Conservation (phyloP, 192 early-diverging fungal species). For the Geranomyces michiganensis region DNA sequence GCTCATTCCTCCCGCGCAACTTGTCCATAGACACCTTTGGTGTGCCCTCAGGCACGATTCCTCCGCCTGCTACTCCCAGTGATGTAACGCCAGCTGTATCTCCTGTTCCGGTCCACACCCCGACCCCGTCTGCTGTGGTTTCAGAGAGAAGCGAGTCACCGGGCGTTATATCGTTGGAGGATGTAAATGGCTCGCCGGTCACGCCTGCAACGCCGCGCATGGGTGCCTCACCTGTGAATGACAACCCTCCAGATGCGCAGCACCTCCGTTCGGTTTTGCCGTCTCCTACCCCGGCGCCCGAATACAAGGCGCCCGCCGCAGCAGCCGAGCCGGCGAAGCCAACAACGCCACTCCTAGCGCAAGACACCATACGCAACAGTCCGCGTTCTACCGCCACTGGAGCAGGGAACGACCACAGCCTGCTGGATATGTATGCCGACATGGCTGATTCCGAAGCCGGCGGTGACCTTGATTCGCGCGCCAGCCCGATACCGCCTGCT, state of each 20-base stretch:
- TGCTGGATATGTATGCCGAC: slow-evolving; percentile 1
- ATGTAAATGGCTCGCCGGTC: too few relatives aligned
- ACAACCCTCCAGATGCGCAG: too few relatives aligned
- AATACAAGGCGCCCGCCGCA: too few relatives aligned
- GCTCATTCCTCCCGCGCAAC: neutral
- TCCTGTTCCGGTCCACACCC: neutral
- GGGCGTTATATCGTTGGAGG: too few relatives aligned
- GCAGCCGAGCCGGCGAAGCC: too few relatives aligned
- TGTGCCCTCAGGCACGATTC: neutral
- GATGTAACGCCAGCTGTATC: neutral
- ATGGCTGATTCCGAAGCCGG: neutral
- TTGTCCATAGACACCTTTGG: neutral
- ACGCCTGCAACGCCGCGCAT: too few relatives aligned
- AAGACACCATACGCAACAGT: too few relatives aligned
- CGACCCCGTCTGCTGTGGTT: neutral
- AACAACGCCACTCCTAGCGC: too few relatives aligned
- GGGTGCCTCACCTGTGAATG: too few relatives aligned
- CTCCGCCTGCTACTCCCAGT: neutral
- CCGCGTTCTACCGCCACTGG: too few relatives aligned
- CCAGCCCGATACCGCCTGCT: neutral
- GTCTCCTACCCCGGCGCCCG: too few relatives aligned
- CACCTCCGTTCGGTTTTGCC: too few relatives aligned
- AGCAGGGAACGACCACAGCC: neutral
- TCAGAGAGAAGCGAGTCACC: neutral
- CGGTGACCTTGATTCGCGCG: neutral